Percentiles rank a stretch among this genome's conserved stretches.
These are phyloP conservation scores for Podospora bellae-mahoneyi DNA, from an alignment of 495 filamentous ascomycete species.

Conservation along the genomic window DNA sequence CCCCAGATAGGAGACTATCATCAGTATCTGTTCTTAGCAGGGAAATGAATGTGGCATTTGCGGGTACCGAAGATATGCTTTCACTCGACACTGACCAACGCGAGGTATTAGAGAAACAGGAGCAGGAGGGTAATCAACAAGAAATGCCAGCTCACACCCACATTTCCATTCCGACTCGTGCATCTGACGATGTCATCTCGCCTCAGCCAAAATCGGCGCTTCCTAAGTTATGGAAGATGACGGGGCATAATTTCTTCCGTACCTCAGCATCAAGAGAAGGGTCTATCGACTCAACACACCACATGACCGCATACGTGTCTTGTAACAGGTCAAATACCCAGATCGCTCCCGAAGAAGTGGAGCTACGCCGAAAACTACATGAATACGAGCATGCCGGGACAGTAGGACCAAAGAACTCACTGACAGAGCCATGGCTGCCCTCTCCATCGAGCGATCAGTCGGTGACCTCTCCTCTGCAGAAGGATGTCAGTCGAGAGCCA, in stretches of 20 bases:
- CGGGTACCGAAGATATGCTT: conserved; percentile 15
- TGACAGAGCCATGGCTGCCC: background rate
- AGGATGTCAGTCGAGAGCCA: background rate
- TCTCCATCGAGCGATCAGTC: background rate
- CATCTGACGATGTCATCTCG: background rate
- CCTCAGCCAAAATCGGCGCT: background rate
- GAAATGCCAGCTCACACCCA: background rate
- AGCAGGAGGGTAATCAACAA: background rate
- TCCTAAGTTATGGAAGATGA: background rate
- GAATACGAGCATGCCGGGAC: background rate
- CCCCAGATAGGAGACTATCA: conserved; percentile 21
- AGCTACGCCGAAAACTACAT: background rate
- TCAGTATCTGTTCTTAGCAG: conserved; percentile 25
- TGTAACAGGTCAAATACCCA: background rate
- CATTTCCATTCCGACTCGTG: background rate
- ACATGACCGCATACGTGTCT: background rate
- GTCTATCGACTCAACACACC: background rate
- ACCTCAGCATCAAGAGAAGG: background rate
- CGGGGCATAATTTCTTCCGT: background rate
- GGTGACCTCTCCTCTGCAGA: background rate
- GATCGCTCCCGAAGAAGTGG: background rate
- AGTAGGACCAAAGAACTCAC: background rate
- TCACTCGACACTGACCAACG: background rate
- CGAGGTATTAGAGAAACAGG: background rate
- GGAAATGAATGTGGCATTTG: conserved; percentile 25